Evolutionary conservation across 495 filamentous ascomycete genomes (phyloP), one percentile per base, ranked within the genome.

Genomic region (Daldinia loculata): DNA sequence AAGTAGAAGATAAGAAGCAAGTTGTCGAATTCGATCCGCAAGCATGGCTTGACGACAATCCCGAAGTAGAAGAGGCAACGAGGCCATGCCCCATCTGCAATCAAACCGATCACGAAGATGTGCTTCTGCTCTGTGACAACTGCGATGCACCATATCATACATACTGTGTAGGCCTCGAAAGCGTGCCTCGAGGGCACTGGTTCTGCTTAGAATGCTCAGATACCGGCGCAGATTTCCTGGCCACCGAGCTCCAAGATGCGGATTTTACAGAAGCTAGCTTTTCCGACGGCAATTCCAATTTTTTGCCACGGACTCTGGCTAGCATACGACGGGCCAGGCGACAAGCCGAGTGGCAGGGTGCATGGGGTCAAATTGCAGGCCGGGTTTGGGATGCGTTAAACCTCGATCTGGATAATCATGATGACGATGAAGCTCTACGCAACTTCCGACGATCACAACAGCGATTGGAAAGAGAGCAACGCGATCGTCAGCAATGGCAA

Each of bases 351-450:
- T 88, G 86, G 86, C 79, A 84, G 53, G 86, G 85, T 11, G 81
- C 86, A 32, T 88, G 86, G 86, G 85, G 81, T 63, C 78, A 79
- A 19, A 83, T 88, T 59, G 74, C 82, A 38, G 83, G 80, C 19
- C 77, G 81, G 14, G 76, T 88, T 55, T 86, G 81, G 74, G 80
- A 84, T 71, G 82, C 76, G 50, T 79, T 94, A 11, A 89, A 92
- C 66, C 67, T 98, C 41, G 94, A 98, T 73, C 85, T 97, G 22
- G 94, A 98, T 76, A 95, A 94, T 75, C 92, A 93, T 12, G 95
- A 94, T 74, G 92, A 93, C 67, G 91, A 95, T 70, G 90, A 93
- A 58, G 74, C 81, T 39, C 70, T 84, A 58, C 80, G 77, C 78
- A 71, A 80, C 72, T 79, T 83, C 68, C 69, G 87, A 41, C 76